Percentiles rank a stretch among this genome's conserved stretches.
Evolutionary conservation across 139 green algal species (phyloP).

Genomic region (Coccomyxa sp.): DNA sequence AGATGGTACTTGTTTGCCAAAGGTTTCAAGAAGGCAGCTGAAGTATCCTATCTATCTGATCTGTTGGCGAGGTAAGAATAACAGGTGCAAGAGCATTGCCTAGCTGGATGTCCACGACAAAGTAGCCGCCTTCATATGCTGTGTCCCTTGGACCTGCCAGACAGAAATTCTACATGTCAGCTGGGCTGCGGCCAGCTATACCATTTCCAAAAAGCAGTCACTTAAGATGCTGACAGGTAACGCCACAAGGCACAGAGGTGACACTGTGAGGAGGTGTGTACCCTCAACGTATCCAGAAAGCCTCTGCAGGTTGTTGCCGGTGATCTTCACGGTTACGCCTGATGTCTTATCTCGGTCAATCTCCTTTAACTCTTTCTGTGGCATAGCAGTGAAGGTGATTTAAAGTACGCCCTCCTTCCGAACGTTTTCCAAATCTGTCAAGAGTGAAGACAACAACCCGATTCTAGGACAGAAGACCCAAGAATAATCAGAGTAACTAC

Average conservation of each 20-base stretch:
- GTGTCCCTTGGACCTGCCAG: slow-evolving; percentile 79
- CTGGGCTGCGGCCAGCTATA: too few relatives aligned
- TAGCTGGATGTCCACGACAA: slow-evolving; percentile 81
- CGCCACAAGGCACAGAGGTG: not conserved
- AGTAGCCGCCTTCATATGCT: slow-evolving; percentile 76
- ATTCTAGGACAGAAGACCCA: too few relatives aligned
- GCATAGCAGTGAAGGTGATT: not conserved
- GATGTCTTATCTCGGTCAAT: slow-evolving; percentile 78
- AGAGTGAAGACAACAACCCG: too few relatives aligned
- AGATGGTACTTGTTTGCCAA: not conserved
- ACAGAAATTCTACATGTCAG: too few relatives aligned
- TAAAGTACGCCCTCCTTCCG: too few relatives aligned
- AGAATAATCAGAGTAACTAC: too few relatives aligned
- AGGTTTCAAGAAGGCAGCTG: too few relatives aligned
- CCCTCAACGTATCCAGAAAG: slow-evolving; percentile 68
- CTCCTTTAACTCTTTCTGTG: slow-evolving; percentile 84
- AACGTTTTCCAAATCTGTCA: too few relatives aligned
- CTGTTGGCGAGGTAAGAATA: too few relatives aligned
- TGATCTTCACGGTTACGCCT: slow-evolving; percentile 77
- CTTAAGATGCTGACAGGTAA: too few relatives aligned
- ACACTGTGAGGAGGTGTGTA: slow-evolving; percentile 3
- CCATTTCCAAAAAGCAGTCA: too few relatives aligned
- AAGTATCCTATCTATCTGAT: too few relatives aligned
- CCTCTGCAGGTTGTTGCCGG: slow-evolving; percentile 53
- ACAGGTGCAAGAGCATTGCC: slow-evolving; percentile 1